Conservation (phyloP, 257 asterid genomes). For the Perilla frutescens region DNA sequence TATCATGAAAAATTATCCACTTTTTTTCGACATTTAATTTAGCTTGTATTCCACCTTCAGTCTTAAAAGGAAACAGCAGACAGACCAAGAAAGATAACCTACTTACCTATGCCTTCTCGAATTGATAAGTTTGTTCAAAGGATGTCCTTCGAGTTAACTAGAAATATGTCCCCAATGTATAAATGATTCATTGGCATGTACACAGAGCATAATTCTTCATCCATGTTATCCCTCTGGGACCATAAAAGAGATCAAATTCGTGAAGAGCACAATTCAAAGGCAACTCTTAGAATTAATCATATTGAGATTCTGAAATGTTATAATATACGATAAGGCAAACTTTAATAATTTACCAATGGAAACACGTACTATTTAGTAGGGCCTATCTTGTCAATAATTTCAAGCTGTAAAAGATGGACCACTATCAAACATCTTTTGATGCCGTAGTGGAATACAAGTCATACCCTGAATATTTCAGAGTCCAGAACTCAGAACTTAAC, state of each 20-base stretch:
- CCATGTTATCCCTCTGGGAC: conserved; percentile 75
- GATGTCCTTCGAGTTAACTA: conserved; percentile 77
- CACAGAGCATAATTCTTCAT: conserved; percentile 84
- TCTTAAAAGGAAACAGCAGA: conserved; percentile 12
- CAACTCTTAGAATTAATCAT: not conserved
- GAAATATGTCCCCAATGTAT: conserved; percentile 82
- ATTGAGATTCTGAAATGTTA: not conserved
- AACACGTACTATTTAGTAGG: not conserved
- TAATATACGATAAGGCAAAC: not conserved
- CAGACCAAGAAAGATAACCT: conserved; percentile 23
- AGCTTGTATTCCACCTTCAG: not conserved
- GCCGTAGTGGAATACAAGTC: conserved; percentile 18
- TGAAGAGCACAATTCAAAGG: conserved; percentile 19
- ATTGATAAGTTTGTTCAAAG: conserved; percentile 84
- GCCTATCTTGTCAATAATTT: conserved; percentile 7
- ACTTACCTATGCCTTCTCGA: conserved; percentile 86
- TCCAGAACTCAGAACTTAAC: not conserved
- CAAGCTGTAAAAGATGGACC: conserved; percentile 2
- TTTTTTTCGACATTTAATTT: too few species aligned
- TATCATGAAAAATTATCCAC: too few species aligned
- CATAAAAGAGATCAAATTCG: conserved; percentile 30
- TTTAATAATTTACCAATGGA: conserved; percentile 1
- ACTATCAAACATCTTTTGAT: not conserved
- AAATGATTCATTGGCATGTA: conserved; percentile 90
- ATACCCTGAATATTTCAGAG: not conserved